Percentiles rank a stretch among this genome's conserved stretches.
These are phyloP conservation scores for Glycine soja DNA, from an alignment of 306 rosid genomes.

Conservation along the genomic window DNA sequence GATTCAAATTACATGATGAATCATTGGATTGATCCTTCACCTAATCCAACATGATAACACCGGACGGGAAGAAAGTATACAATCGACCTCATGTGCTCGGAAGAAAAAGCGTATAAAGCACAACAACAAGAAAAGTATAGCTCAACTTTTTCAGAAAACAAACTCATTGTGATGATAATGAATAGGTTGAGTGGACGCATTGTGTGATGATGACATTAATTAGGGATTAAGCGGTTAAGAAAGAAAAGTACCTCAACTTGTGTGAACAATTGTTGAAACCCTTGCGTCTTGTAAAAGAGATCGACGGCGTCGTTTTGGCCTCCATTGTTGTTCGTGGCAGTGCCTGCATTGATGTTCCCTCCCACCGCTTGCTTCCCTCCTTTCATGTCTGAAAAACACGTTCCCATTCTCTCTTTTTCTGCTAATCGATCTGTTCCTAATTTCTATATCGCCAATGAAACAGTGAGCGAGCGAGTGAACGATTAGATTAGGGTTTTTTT, in stretches of 20 bases:
- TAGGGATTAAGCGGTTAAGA: neutral
- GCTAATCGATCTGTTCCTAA: neutral
- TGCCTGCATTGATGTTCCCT: conserved; percentile 24
- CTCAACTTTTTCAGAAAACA: too few relatives aligned
- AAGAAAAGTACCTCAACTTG: conserved; percentile 59
- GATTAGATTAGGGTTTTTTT: neutral
- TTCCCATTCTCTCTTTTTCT: conserved; percentile 53
- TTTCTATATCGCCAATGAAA: neutral
- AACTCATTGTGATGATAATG: neutral
- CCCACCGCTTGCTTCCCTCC: conserved; percentile 74
- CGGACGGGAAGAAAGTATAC: too few relatives aligned
- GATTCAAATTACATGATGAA: too few relatives aligned
- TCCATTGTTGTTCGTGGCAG: neutral
- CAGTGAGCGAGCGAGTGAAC: neutral
- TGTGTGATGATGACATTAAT: neutral
- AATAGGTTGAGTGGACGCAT: neutral
- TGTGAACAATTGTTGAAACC: conserved; percentile 51
- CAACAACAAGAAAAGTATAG: too few relatives aligned
- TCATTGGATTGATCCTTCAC: too few relatives aligned
- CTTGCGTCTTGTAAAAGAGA: conserved; percentile 61
- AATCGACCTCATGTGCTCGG: too few relatives aligned
- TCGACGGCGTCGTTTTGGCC: conserved; percentile 76
- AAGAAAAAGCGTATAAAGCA: too few relatives aligned
- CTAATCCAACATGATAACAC: too few relatives aligned
- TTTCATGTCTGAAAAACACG: conserved; percentile 66